These are phyloP conservation scores for Xylaria longipes DNA, from an alignment of 495 filamentous ascomycete genomes.

Conservation along the genomic window DNA sequence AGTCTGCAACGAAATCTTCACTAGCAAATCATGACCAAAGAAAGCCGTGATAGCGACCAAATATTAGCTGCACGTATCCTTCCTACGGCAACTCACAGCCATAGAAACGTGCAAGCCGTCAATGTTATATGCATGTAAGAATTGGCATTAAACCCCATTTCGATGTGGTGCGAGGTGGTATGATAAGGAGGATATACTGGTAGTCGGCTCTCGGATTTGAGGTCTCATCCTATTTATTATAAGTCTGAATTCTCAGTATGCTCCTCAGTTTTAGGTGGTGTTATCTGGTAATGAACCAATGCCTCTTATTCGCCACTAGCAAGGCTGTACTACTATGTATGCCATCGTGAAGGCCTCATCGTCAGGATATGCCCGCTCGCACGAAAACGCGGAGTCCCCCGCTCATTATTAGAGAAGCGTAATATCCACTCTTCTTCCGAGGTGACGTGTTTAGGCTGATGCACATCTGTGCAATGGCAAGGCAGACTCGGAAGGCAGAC, in stretches of 20 bases:
- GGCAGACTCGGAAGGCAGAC: constrained; percentile 2
- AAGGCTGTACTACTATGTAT: no score
- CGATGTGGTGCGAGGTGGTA: constrained; percentile 6
- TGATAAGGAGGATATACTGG: neutral
- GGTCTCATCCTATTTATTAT: neutral
- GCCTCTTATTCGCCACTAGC: neutral
- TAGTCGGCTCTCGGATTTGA: neutral
- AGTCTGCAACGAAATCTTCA: constrained; percentile 5
- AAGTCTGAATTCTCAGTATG: neutral
- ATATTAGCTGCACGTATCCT: neutral
- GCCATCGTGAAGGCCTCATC: no score
- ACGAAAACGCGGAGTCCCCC: neutral
- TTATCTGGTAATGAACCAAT: neutral
- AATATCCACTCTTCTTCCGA: neutral
- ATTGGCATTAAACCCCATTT: neutral
- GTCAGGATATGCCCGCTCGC: no score
- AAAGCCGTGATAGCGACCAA: neutral
- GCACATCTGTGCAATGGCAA: neutral
- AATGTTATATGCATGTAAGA: constrained; percentile 4
- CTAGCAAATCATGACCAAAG: neutral
- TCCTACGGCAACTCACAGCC: constrained; percentile 4
- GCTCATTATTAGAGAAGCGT: neutral
- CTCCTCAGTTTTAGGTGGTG: neutral
- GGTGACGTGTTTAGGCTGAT: neutral
- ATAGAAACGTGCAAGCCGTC: neutral